Base-by-base conservation (phyloP, 2,329 filamentous ascomycete species). In the Myotisia sp. region DNA sequence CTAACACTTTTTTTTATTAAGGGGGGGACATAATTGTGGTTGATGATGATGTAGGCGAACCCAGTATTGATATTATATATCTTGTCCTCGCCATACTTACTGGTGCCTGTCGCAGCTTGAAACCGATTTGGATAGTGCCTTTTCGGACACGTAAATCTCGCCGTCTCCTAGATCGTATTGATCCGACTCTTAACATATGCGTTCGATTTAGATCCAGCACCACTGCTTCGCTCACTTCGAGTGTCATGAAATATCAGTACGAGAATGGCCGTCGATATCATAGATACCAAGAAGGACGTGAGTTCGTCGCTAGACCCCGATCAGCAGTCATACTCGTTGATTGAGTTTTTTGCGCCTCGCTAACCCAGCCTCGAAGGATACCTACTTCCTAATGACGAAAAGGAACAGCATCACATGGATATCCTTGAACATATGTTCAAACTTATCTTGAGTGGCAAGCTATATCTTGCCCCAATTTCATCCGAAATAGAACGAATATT, bases 401-500 rank as follows among this genome's bases (percentile, higher is more conserved):
- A 42, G 31, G 55, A 57, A 38, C 52, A 55, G 38, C 50, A 56
- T 19, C 51, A 53, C 12, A 40, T 55, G 26, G 53, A 57, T 35
- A 46, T 57, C 9, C 44, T 56, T n/a, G 51, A 57, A 34, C 50
- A 53, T 17, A 44, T 60, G 35, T 51, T 53, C 32, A 55, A 52
- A 14, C 53, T 60, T 5, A 44, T 51, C 0, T 39, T 62, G 12
- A 50, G 52, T 16, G 49, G 55, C 8, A 46, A 49, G 10, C 52
- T 62, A 1, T 51, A 46, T 30, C 47, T 55, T 10, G 57, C 60
- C 3, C 59, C 59, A 2, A 42, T 62, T 13, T 34, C 37, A n/a
- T 29, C 43, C 5, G 39, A 48, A 4, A 57, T 59, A 1, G 53
- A 52, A 22, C 51, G 57, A 18, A 59, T 63, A n/a, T 53, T 71